Percentiles rank a stretch among this genome's conserved stretches.
phyloP scores from a whole-genome alignment of 257 asterid genomes.

The Marsdenia floribunda region DNA sequence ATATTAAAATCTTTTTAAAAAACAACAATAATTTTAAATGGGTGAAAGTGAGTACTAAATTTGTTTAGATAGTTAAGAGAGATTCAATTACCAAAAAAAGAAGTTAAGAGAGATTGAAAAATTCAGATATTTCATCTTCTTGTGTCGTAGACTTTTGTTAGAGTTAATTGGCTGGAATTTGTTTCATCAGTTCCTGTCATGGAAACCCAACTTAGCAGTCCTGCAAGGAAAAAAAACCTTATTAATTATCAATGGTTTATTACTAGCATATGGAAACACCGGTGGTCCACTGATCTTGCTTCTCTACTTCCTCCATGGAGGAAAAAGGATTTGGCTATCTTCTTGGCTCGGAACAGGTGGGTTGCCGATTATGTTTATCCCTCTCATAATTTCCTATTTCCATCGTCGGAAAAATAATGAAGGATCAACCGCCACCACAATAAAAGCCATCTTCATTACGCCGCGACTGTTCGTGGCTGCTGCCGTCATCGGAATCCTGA shows the following conservation, averaged over 20 bases:
- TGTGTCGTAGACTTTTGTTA: no score
- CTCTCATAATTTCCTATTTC: conserved; percentile 19
- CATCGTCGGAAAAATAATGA: conserved; percentile 18
- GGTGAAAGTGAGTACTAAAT: no score
- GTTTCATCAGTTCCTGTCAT: no score
- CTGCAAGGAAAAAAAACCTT: conserved; percentile 8
- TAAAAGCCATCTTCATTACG: conserved; percentile 8
- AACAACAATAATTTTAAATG: no score
- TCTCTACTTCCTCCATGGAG: conserved; percentile 29
- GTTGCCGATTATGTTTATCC: conserved; percentile 26
- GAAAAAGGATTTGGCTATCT: conserved; percentile 27
- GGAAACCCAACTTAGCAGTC: background rate
- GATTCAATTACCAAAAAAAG: no score
- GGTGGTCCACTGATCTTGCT: conserved; percentile 30
- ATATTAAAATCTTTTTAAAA: no score
- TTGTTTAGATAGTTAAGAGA: no score
- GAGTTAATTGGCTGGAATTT: no score
- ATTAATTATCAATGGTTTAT: conserved; percentile 16
- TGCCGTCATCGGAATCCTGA: conserved; percentile 19
- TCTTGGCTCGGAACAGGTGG: conserved; percentile 25
- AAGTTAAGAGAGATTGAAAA: no score
- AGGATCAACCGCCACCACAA: conserved; percentile 13
- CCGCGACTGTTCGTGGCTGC: conserved; percentile 5
- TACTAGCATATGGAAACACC: conserved; percentile 16
- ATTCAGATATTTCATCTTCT: no score